Base-by-base conservation (phyloP, 2,329 filamentous ascomycete species). In the Cercospora sesami region DNA sequence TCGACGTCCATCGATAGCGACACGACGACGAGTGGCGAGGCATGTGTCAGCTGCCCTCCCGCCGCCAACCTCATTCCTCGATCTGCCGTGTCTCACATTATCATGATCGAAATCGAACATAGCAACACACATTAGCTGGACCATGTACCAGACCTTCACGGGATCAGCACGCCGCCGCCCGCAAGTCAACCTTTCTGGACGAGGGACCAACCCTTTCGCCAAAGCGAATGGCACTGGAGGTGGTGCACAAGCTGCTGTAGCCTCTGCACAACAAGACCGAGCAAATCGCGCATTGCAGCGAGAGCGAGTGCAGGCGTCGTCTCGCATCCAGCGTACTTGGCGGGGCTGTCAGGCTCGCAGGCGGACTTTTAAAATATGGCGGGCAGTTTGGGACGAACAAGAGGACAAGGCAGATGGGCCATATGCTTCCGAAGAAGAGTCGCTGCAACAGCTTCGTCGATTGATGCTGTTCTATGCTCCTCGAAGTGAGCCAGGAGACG, bases 141-240 rank as follows among this genome's bases (percentile, higher is more conserved):
- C 28, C 16, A 97, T 97, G 94, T 96, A 95, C 82, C 90, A 91
- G 69, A 93, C 91, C 64, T 99, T 99, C 82, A 95, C 92, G 26
- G 95, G 95, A 74, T 92, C 83, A 80, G 92, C 93, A 75, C 90
- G 92, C 76, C 91, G 92, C 73, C 90, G 91, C 69, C 90, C 95
- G 72, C 94, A 97, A 79, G 93, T 98, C 78, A 97, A 98, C 81
- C 89, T 99, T 69, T 95, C 93, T 73, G 95, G 93, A 70, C 90
- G 94, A 74, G 68, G 75, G 9, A 84, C 84, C 61, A 96, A 97
- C 76, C 92, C 93, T 3, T 96, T 95, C 79, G 89, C 86, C 68
- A 68, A 70, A 57, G 87, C 87, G 16, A 63, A 57, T 42, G 66
- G 53, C 28, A 58, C 62, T 0, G 72, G 79, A 80, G 68, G 85